Percentiles rank a stretch among this genome's conserved stretches.
phyloP scores from a whole-genome alignment of 768 basidiomycete species.

The Calocera viscosa region DNA sequence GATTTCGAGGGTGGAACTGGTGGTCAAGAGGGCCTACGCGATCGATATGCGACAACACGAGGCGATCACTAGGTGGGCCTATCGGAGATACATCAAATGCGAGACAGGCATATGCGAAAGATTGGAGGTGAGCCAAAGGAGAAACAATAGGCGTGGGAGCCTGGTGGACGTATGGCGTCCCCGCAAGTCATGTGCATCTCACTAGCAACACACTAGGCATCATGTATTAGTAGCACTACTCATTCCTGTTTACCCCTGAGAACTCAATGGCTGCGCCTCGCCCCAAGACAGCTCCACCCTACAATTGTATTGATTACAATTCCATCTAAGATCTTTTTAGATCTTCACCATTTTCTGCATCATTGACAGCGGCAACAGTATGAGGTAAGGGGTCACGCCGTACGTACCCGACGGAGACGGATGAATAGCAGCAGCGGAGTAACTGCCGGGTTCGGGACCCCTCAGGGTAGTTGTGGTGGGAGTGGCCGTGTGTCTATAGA shows the following conservation, averaged over 20 bases:
- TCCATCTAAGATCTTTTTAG: neutral
- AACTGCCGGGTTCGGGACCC: neutral
- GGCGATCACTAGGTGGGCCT: neutral
- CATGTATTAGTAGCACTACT: conserved; percentile 1
- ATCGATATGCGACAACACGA: conserved; percentile 5
- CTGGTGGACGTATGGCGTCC: neutral
- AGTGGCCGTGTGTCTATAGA: neutral
- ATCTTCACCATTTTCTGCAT: neutral
- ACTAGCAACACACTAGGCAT: neutral
- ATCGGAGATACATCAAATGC: neutral
- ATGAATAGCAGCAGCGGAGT: neutral
- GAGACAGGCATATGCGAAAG: neutral
- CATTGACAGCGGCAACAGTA: neutral
- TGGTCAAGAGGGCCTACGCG: neutral
- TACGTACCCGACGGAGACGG: neutral
- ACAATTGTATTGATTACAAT: neutral
- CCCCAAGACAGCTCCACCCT: neutral
- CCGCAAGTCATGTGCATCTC: neutral
- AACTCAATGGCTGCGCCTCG: neutral
- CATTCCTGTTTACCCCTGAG: conserved; percentile 2
- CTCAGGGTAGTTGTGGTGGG: neutral
- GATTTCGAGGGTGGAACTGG: conserved; percentile 3
- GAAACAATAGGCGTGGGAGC: neutral
- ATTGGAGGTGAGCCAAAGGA: neutral
- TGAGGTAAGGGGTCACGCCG: neutral